Base-by-base conservation (phyloP, 495 filamentous ascomycete species). In the Aspergillus affinis region DNA sequence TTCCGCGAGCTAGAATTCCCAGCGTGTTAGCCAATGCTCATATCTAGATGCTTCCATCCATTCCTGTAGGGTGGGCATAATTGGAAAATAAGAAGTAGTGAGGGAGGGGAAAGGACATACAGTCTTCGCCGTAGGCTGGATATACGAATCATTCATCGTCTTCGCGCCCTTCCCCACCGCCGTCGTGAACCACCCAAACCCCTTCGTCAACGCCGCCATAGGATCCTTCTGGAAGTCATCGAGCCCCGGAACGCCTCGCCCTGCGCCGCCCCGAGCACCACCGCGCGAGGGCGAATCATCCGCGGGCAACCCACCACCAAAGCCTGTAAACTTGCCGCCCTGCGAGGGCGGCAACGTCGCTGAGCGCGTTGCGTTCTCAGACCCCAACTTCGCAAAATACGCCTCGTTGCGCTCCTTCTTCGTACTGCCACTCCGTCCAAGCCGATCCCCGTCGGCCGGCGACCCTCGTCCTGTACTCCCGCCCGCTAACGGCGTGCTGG, bases 211-310 rank as follows among this genome's bases (percentile, higher is more conserved):
- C 50, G 93, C 91, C 0, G 84, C 92, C 58, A 98, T 81, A 2
- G 95, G 92, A 72, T 98, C 94, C 63, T 88, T 89, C 73, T 93
- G 90, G 63, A 97, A 85, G 41, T 97, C 92, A 55, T 95, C 88
- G 21, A 93, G 71, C 1, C 83, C 85, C 0, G 87, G 90, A 18
- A 87, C 65, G 0, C 58, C 71, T 6, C 65, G 36, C 5, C 36
- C 36, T 32, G 30, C 30, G 12, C 13, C 13, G 12, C 36, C 36
- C 13, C 36, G 1, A 15, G 36, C 13, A 17, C 36, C 36, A 71
- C 13, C 62, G 55, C 26, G 48, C 53, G 32, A 18, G 57, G 62
- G 50, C 56, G 55, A 49, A 58, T 54, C 29, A 55, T 57, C 65
- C 3, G 68, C 53, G 48, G 75, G 69, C 30, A 88, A 78, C 17